Base-by-base conservation (phyloP, 768 basidiomycete species). In the Serpula lacrymans region DNA sequence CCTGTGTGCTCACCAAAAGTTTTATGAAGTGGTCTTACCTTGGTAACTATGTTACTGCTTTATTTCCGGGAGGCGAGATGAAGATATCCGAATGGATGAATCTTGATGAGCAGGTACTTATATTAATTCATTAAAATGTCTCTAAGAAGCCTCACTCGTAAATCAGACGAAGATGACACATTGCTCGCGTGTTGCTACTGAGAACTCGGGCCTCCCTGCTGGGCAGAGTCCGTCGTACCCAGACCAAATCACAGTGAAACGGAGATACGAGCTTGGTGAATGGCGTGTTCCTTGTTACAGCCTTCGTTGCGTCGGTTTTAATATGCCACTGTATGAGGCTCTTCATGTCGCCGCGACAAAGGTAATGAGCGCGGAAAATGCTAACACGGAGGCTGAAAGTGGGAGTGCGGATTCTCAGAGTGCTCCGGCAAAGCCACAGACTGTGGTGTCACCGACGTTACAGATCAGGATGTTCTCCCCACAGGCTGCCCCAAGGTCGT, bases 51-150 rank as follows among this genome's bases (percentile, higher is more conserved):
- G 13, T 41, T 7, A 53, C 41, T 30, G 46, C 43, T 1, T 29
- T 34, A 24, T 35, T 64, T 8, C 23, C 44, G 0, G 53, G 48
- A 3, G 33, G 43, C 25, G 52, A 58, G 11, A 64, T 64, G 63
- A 38, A 42, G 5, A 39, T 63, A 13, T 56, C 58, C 8, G 63
- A 63, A 45, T 64, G 60, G 62, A 45, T 55, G 40, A 39, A 39
- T 10, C 52, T 62, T 6, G 57, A 63, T 26, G 58, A 63, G n/a
- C 40, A 55, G 47, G 63, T 36, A 12, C 10, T 11, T 9, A n/a
- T 13, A 27, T n/a, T 20, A 14, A 23, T 17, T 18, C 17, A 28
- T 41, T 6, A 2, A 10, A 14, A 16, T 27, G 6, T 8, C 4
- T 34, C 18, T 24, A 13, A 20, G 14, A 27, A 12, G 23, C n/a